Conservation (phyloP, 73 alveolate species). For the Paramecium sexaurelia region DNA sequence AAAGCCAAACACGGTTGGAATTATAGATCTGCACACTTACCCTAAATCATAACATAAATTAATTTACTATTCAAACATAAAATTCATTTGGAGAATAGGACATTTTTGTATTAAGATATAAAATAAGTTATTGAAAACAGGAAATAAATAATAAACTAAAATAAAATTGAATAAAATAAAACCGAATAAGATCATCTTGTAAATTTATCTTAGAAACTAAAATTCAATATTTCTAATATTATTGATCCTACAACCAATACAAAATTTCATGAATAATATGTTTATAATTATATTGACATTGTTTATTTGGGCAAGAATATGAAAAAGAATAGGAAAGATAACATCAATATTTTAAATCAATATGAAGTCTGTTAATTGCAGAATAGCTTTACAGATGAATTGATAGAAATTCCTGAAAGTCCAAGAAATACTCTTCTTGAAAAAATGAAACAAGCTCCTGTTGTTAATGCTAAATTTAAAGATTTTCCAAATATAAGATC, state of each 20-base stretch:
- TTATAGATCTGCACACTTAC: background rate
- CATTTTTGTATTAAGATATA: background rate
- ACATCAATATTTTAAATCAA: background rate
- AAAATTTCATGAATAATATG: background rate
- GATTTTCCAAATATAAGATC: background rate
- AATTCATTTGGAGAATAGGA: background rate
- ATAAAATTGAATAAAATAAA: background rate
- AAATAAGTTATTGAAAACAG: background rate
- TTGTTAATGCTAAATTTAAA: background rate
- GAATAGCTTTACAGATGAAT: background rate
- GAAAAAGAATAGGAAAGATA: background rate
- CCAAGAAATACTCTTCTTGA: background rate
- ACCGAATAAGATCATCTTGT: background rate
- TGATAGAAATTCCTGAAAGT: background rate
- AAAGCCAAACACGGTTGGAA: slow-evolving; percentile 1
- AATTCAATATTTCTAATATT: background rate
- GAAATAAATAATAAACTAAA: background rate
- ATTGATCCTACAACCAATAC: background rate
- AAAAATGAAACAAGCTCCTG: background rate
- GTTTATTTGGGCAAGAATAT: background rate
- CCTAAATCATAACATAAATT: background rate
- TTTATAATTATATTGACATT: background rate
- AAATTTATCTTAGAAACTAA: background rate
- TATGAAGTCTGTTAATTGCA: background rate
- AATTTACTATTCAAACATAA: background rate